Conservation (phyloP, 2,329 filamentous ascomycete species). For the Pochonia chlamydosporia region DNA sequence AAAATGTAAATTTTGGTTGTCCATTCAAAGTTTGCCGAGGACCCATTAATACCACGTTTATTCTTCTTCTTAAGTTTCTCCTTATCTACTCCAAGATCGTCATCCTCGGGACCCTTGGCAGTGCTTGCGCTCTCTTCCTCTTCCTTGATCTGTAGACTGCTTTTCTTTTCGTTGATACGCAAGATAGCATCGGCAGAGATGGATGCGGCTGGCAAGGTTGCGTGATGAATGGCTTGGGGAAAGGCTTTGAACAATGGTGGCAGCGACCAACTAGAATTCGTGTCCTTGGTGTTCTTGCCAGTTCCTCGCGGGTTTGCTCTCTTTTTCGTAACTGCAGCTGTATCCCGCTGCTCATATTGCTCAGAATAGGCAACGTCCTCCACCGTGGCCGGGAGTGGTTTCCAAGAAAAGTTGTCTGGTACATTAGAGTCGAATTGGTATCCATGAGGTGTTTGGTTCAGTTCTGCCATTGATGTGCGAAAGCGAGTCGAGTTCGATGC, state of each 20-base stretch:
- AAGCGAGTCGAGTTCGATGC: constrained; percentile 30
- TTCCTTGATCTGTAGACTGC: constrained; percentile 8
- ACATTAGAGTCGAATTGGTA: constrained; percentile 12
- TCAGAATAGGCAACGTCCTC: constrained; percentile 10
- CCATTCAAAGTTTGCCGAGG: constrained; percentile 52
- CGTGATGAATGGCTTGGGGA: constrained; percentile 74
- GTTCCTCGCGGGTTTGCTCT: constrained; percentile 11
- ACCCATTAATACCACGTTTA: constrained; percentile 34
- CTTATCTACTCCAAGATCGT: constrained; percentile 21
- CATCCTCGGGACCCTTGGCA: constrained; percentile 1
- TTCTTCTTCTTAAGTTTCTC: constrained; percentile 38
- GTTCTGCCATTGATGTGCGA: constrained; percentile 40
- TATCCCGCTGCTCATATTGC: constrained; percentile 8
- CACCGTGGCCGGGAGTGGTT: constrained; percentile 22
- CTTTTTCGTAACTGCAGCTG: constrained; percentile 9
- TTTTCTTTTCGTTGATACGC: constrained; percentile 49
- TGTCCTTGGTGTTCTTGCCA: constrained; percentile 19
- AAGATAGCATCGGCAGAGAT: constrained; percentile 65
- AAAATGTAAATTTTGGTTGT: constrained; percentile 68
- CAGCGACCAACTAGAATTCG: constrained; percentile 51
- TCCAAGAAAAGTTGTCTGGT: constrained; percentile 27
- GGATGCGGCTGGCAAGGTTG: constrained; percentile 60
- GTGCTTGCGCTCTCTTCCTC: constrained; percentile 10
- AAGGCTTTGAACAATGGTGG: constrained; percentile 84
- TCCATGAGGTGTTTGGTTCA: constrained; percentile 36